Evolutionary conservation across 2,329 filamentous ascomycete species (phyloP), one percentile per base, ranked within the genome.

Genomic region (Fusarium proliferatum): DNA sequence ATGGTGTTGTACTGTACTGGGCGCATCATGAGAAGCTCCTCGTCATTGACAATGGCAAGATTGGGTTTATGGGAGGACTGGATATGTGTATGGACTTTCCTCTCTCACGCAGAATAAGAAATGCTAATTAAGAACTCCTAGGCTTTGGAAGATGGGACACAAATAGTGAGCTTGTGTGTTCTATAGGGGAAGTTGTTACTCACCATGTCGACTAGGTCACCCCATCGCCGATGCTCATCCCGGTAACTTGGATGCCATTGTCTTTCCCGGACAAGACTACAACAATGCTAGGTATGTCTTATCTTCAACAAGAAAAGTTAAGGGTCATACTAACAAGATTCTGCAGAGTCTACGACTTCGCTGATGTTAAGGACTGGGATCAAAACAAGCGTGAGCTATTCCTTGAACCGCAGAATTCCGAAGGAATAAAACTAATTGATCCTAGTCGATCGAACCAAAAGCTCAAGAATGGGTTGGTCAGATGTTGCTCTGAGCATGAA

Each of bases 21-120:
- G 94, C 94, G 6, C 95, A 97, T 77, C 95, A 97, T 76, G 95
- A 98, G 83, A 98, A 98, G 82, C 88, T 97, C 2, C 94, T 94
- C 75, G 80, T 97, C 4, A 84, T 98, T 21, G 95, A 98, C 80
- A 90, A 92, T 15, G 71, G 71, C n/a, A 86, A 87, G 15, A 86
- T 92, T 63, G 94, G 92, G 5, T 97, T 98, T 80, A 97, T 97
- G 95, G 95, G 94, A 55, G 95, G 95, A 26, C 85, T 97, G 3
- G 95, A 97, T 82, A 86, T 97, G 77, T 97, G 89, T 88, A 83
- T 67, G 85, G 36, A 3, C 16, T 9, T 19, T 23, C 17, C 10
- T 17, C 17, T 3, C 33, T 5, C 9, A 5, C 13, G 28, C 4
- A 13, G 3, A 19, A 12, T 2, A 5, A 48, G 3, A n/a, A 21